phyloP scores from a whole-genome alignment of 1,284 basidiomycete species.

The Sporisorium scitamineum region DNA sequence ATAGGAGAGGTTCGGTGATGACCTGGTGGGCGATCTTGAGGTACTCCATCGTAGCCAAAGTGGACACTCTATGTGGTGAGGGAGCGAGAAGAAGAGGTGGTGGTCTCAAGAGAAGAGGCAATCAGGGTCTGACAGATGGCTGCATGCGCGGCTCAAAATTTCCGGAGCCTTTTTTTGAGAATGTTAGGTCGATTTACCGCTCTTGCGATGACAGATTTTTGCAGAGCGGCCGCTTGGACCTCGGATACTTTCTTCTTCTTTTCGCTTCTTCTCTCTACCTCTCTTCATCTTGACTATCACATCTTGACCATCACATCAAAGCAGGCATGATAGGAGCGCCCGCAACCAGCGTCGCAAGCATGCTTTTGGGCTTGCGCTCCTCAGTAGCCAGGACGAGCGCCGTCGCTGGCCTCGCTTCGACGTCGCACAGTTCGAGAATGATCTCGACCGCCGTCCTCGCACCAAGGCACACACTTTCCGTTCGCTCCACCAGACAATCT shows the following conservation, averaged over 20 bases:
- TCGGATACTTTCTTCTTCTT: neutral
- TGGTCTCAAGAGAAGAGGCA: neutral
- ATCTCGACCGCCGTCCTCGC: conserved; percentile 19
- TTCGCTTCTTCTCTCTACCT: neutral
- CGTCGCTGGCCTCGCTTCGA: conserved; percentile 3
- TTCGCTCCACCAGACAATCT: neutral
- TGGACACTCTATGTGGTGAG: neutral
- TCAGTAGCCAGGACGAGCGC: neutral
- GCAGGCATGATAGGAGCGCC: neutral
- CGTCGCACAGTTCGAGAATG: conserved; percentile 7
- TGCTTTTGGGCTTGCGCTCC: conserved; percentile 16
- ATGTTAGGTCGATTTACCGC: conserved; percentile 6
- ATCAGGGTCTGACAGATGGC: neutral
- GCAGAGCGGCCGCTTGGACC: conserved; percentile 25
- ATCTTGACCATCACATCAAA: neutral
- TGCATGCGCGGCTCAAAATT: too few species aligned
- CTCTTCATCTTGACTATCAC: conserved; percentile 1
- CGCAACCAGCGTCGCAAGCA: conserved; percentile 5
- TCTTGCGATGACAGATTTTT: conserved; percentile 27
- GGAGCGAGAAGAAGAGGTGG: neutral
- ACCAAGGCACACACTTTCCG: neutral
- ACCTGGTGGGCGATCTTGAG: conserved; percentile 50
- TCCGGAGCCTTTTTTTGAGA: neutral
- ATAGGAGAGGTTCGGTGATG: conserved; percentile 62
- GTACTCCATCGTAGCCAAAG: conserved; percentile 35